Conservation (phyloP, 805 yeast species). For the Saccharomycopsis guyanensis region DNA sequence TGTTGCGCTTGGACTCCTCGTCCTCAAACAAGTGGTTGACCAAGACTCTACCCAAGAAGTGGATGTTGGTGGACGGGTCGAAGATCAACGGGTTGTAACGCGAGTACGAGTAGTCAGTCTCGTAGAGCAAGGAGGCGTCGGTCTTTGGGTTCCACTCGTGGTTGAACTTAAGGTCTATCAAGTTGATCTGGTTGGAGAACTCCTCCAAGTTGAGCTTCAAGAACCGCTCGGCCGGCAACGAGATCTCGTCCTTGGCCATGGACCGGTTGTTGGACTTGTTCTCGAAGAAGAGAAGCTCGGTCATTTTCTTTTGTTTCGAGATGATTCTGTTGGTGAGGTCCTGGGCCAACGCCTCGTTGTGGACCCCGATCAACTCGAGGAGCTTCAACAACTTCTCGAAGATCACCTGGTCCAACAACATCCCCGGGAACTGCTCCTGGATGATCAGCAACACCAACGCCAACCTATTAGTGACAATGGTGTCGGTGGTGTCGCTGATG, state of each 20-base stretch:
- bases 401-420: constrained; percentile 55
- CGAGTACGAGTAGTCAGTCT: constrained; percentile 34
- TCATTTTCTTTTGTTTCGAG: constrained; percentile 40
- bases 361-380: constrained; percentile 39
- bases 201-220: constrained; percentile 44
- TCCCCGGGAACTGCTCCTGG: constrained; percentile 56
- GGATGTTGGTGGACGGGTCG: constrained; percentile 57
- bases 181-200: constrained; percentile 57
- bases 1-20: constrained; percentile 25
- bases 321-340: constrained; percentile 46
- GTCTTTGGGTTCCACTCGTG: constrained; percentile 67
- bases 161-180: constrained; percentile 60
- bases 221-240: constrained; percentile 36
- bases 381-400: constrained; percentile 51
- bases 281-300: constrained; percentile 29
- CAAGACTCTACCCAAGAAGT: constrained; percentile 68
- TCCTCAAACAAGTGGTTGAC: constrained; percentile 62
- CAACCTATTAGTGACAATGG: constrained; percentile 42
- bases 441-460: constrained; percentile 48
- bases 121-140: constrained; percentile 71
- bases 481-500: constrained; percentile 30
- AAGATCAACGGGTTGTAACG: constrained; percentile 70
- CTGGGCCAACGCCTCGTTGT: constrained; percentile 43
- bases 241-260: constrained; percentile 11
- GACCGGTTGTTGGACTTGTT: constrained; percentile 21